Conservation (phyloP, 208 protist species). For the Acanthamoeba quina region DNA sequence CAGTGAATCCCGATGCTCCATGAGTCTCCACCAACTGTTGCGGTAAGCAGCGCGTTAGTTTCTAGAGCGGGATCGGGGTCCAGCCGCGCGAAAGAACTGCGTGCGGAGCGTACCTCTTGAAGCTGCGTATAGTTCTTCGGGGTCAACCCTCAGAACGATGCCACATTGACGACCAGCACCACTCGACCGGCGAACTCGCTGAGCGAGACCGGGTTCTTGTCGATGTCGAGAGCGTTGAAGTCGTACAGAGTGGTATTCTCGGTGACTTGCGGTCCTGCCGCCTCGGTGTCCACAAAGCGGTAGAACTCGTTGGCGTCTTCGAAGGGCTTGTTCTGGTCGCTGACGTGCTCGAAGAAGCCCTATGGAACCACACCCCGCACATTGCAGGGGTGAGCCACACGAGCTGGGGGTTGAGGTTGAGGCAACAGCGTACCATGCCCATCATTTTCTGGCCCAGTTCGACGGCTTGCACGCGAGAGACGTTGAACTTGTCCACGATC, state of each 20-base stretch:
- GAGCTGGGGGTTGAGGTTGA: too few species aligned
- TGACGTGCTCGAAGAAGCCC: constrained; percentile 42
- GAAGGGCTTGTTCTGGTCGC: constrained; percentile 1
- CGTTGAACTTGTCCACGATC: constrained; percentile 34
- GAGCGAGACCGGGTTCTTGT: constrained; percentile 50
- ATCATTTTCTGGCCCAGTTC: constrained; percentile 36
- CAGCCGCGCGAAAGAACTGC: background rate
- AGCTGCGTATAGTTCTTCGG: constrained; percentile 70
- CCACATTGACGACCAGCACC: constrained; percentile 72
- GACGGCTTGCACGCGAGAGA: constrained; percentile 6
- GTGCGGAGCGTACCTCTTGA: background rate
- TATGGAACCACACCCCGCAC: background rate
- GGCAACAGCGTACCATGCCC: background rate
- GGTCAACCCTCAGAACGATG: constrained; percentile 74
- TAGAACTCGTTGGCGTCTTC: constrained; percentile 43
- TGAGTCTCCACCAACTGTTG: background rate
- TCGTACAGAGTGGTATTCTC: constrained; percentile 40
- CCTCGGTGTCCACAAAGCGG: constrained; percentile 30
- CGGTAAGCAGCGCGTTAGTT: background rate
- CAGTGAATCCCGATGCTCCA: constrained; percentile 1
- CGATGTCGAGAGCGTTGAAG: constrained; percentile 58
- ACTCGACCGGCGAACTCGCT: constrained; percentile 14
- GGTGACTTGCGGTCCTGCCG: constrained; percentile 1
- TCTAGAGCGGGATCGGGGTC: too few species aligned
- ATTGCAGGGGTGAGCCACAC: background rate